Conservation (phyloP, 2,329 filamentous ascomycete genomes). For the Aspergillus phoenicis region DNA sequence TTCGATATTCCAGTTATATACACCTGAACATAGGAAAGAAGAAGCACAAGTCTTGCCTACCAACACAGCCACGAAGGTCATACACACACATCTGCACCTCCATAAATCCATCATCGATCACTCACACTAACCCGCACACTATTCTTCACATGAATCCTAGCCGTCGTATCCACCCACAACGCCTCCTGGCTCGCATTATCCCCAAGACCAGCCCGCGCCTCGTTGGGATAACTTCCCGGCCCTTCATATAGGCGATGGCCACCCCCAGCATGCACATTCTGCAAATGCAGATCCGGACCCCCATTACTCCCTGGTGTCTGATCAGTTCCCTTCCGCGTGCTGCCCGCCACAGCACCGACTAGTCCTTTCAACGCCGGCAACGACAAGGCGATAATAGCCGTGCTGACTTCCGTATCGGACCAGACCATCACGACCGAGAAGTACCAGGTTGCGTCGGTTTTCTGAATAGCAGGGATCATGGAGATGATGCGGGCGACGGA, state of each 20-base stretch:
- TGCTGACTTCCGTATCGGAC: constrained; percentile 21
- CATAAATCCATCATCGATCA: neutral
- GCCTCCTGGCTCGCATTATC: constrained; percentile 6
- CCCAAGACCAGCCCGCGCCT: neutral
- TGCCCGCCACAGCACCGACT: neutral
- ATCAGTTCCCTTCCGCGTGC: neutral
- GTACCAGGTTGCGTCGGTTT: constrained; percentile 24
- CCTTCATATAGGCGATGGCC: neutral
- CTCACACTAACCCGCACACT: neutral
- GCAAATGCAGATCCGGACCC: neutral
- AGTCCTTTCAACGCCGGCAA: constrained; percentile 18
- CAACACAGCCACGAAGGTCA: too few relatives aligned
- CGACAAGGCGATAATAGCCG: constrained; percentile 24
- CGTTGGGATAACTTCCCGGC: neutral
- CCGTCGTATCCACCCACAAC: neutral
- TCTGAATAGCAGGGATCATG: constrained; percentile 22
- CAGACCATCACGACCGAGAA: constrained; percentile 26
- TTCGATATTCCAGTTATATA: too few relatives aligned
- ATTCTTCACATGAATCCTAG: neutral
- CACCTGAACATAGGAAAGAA: too few relatives aligned
- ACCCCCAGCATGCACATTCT: neutral
- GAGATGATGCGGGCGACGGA: constrained; percentile 24
- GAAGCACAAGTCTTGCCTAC: too few relatives aligned
- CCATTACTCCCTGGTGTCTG: neutral
- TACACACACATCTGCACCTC: too few relatives aligned